phyloP scores from a whole-genome alignment of 371 early-diverging fungal genomes.

The Catenaria anguillulae region DNA sequence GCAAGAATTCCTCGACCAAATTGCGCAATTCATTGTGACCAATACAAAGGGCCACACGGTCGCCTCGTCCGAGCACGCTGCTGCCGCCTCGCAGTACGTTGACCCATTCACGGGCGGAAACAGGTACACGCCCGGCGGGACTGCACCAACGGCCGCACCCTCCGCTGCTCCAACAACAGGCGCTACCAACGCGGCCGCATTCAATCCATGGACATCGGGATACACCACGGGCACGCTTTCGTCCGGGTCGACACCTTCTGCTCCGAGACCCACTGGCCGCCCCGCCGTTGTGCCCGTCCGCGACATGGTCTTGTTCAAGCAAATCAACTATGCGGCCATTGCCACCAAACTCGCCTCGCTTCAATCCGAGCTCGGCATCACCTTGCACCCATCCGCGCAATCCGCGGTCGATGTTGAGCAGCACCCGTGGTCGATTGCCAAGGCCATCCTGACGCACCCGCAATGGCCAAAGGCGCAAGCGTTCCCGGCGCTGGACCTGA shows the following conservation, averaged over 20 bases:
- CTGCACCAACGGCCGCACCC: conserved; percentile 4
- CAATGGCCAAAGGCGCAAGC: not conserved
- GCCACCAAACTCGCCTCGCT: conserved; percentile 52
- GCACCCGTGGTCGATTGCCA: conserved; percentile 22
- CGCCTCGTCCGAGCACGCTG: conserved; percentile 10
- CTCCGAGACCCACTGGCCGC: conserved; percentile 12
- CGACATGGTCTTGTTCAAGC: conserved; percentile 42
- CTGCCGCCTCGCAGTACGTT: conserved; percentile 7
- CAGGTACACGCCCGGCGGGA: conserved; percentile 1
- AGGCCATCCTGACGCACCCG: not conserved
- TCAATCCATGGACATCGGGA: conserved; percentile 9
- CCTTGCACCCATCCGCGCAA: conserved; percentile 4
- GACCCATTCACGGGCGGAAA: conserved; percentile 23
- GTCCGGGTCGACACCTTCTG: not conserved
- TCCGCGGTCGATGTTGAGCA: conserved; percentile 16
- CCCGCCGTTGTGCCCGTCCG: conserved; percentile 10
- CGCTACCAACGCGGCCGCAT: not conserved
- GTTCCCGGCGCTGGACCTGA: conserved; percentile 8
- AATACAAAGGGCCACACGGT: conserved; percentile 58
- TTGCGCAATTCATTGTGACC: conserved; percentile 80
- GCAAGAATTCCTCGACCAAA: conserved; percentile 70
- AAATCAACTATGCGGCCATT: conserved; percentile 56
- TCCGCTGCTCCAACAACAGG: conserved; percentile 2
- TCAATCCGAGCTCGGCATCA: conserved; percentile 25
- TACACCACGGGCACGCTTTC: conserved; percentile 11